Conservation (phyloP, 1,284 basidiomycete genomes). For the Fomitopsis pinicola region DNA sequence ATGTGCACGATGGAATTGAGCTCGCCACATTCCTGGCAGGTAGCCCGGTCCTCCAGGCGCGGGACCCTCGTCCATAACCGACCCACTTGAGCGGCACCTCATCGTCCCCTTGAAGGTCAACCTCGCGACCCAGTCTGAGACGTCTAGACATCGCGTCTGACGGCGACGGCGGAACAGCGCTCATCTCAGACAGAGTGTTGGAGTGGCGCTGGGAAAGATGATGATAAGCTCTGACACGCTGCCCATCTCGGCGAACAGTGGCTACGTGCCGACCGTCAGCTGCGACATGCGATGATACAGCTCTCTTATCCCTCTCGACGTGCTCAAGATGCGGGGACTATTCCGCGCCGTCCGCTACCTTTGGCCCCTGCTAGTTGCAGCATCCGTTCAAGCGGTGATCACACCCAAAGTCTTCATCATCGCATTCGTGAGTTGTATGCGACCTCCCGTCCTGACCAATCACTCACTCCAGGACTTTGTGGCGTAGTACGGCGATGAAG, state of each 20-base stretch:
- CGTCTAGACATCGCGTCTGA: too few relatives aligned
- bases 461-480: neutral
- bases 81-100: too few relatives aligned
- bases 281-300: neutral
- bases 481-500: slow-evolving; percentile 14
- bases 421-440: slow-evolving; percentile 8
- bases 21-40: too few relatives aligned
- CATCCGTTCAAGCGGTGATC: neutral
- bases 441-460: too few relatives aligned
- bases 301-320: neutral
- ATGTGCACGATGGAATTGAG: too few relatives aligned
- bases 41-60: too few relatives aligned
- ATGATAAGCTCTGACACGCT: neutral
- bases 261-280: neutral
- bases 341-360: neutral
- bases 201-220: neutral
- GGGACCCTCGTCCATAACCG: too few relatives aligned
- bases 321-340: neutral
- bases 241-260: neutral
- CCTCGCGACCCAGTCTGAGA: too few relatives aligned
- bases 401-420: slow-evolving; percentile 16
- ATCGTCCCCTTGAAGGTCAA: too few relatives aligned
- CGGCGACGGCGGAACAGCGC: too few relatives aligned
- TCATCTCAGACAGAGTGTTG: neutral
- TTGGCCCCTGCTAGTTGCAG: neutral